Base-by-base conservation (phyloP, 2,329 filamentous ascomycete genomes). In the Aspergillus ochraceoroseus region DNA sequence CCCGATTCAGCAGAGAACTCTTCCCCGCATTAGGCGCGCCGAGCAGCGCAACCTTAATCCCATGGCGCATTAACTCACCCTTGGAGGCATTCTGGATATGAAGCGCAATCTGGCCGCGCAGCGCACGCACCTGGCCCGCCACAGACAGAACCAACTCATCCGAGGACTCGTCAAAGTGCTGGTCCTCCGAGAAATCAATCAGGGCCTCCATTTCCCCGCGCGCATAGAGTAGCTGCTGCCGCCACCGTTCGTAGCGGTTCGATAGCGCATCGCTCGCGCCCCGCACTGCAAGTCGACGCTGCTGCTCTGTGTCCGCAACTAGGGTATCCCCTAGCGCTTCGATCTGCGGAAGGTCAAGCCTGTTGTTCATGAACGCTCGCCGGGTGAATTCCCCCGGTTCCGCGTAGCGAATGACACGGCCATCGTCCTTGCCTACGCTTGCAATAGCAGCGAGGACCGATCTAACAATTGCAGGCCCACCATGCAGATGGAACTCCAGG, bases 131-230 rank as follows among this genome's bases (percentile, higher is more conserved):
- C 56, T 88, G 80, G 0, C 51, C 52, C 1, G 79, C 75, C 19
- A 95, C 85, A 33, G 81, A 87, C 0, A 59, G 62, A 30, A 94
- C 74, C 14, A 96, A 72, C 40, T 85, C 76, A 0, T 74, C 68
- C 0, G 87, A 85, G 2, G 86, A 83, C 64, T 95, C 88, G 53
- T 96, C 89, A 57, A 98, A 94, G 67, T 96, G 86, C 65, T 98
- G 90, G 57, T 96, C 92, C 62, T 98, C 92, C 1, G 87, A 85
- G 61, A 98, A 98, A 65, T 98, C 92, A 47, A 98, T 96, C 52
- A 98, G 68, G 0, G 92, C 92, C 65, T 98, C 92, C 26, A 98
- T 74, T 66, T 96, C 89, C 7, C 87, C 92, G 2, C 92, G 79
- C 7, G 89, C 89, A 47, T 83, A 75, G 5, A 96, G 71, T 12